Evolutionary conservation across 2,329 filamentous ascomycete genomes (phyloP), one percentile per base, ranked within the genome.

Genomic region (Thielaviopsis cerberus): DNA sequence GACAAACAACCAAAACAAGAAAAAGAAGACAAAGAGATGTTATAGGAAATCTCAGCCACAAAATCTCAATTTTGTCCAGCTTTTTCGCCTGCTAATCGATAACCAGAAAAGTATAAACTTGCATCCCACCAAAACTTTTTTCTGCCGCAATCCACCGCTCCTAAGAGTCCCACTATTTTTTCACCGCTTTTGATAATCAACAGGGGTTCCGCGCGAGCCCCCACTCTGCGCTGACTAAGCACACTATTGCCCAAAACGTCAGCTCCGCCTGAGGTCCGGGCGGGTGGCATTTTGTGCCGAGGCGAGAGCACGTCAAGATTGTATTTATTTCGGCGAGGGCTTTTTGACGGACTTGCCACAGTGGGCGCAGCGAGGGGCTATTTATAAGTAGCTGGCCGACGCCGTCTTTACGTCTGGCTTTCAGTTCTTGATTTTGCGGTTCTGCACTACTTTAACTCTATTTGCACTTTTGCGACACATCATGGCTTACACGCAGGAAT

Each of bases 401-500:
- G 27, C 11, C 27, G 27, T 30, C 45, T 37, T 51, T 37, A 27
- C 57, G 25, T 27, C 27, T 11, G 27, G n/a, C n/a, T n/a, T n/a
- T n/a, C n/a, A n/a, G 34, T 22, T 45, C 26, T 26, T 24, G 26
- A 15, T 55, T n/a, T 23, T 37, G 52, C 24, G 20, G 45, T 24
- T 50, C 26, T 48, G 51, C n/a, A 15, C 11, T 11, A 23, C 55
- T 20, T 23, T 15, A 24, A 26, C 24, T 41, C 2, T 34, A 22
- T n/a, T 17, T 30, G n/a, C 20, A 50, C 27, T 37, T 30, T 17
- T 51, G 34, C 53, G 11, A 22, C 48, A 27, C 55, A 59, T 20
- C 20, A 62, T 62, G 62, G 30, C 58, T 17, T 77, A 71, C 62
- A 69, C 66, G 50, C 70, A 73, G 27, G 71, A 74, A 22, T 69